Evolutionary conservation across 2,329 filamentous ascomycete species (phyloP).

Genomic region (Graphilbum fragrans): DNA sequence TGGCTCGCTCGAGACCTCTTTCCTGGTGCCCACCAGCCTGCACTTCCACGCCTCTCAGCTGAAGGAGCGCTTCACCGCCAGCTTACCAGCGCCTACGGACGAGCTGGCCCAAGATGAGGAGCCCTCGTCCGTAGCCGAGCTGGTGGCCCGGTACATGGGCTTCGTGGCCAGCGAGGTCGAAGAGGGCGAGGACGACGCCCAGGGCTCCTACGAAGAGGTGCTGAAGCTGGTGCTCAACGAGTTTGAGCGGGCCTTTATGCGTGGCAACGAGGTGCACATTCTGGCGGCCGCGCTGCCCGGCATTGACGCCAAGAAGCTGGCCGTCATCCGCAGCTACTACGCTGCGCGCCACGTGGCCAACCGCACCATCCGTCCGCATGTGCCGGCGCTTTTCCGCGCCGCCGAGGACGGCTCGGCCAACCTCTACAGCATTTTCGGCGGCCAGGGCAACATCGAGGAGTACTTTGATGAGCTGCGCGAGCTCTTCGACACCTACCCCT

Average conservation of each 20-base stretch:
- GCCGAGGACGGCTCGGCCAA: constrained; percentile 72
- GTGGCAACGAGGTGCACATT: constrained; percentile 92
- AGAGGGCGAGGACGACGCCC: constrained; percentile 78
- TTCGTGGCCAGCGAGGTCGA: constrained; percentile 83
- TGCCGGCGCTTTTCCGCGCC: constrained; percentile 84
- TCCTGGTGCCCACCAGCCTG: constrained; percentile 86
- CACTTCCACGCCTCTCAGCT: constrained; percentile 95
- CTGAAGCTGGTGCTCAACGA: constrained; percentile 88
- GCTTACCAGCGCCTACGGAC: constrained; percentile 82
- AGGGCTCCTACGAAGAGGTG: constrained; percentile 84
- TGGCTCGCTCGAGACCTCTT: constrained; percentile 90
- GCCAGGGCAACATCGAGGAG: constrained; percentile 97
- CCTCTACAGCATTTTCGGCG: constrained; percentile 90
- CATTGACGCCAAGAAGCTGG: constrained; percentile 84
- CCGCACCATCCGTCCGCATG: constrained; percentile 78
- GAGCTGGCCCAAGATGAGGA: constrained; percentile 97
- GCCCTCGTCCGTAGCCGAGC: constrained; percentile 87
- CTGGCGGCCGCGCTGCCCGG: constrained; percentile 76
- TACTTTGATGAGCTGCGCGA: constrained; percentile 97
- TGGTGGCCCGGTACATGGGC: constrained; percentile 87
- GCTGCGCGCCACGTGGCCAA: constrained; percentile 73
- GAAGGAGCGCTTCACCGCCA: constrained; percentile 78
- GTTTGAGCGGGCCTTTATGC: constrained; percentile 89
- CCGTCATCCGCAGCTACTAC: constrained; percentile 86
- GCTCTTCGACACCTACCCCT: constrained; percentile 81